Base-by-base conservation (phyloP, 306 rosid genomes). In the Malus orientalis region DNA sequence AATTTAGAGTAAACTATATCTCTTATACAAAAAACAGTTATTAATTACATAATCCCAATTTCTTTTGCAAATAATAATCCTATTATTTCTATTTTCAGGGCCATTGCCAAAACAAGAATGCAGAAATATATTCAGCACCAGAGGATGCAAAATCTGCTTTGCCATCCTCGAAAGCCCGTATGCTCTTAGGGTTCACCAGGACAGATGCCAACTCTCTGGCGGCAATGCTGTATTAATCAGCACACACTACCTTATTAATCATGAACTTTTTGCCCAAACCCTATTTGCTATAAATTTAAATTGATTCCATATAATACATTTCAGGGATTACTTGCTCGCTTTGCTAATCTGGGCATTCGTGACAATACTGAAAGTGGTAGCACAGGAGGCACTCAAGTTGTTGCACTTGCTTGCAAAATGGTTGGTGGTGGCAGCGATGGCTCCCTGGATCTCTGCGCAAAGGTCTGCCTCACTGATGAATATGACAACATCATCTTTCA, bases 371-470 rank as follows among this genome's bases (percentile, higher is more conserved):
- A 90, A 49, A 51, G 32, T 73, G 87, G 87, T 2, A 86, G 84
- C 76, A 60, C 88, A 45, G 82, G 86, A 81, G 91, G 91, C 25
- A 72, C 86, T 18, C 92, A 82, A 65, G 92, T 84, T 49, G 90
- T 96, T 73, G 99, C 97, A 76, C 82, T 96, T 51, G 93, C 93
- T 78, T 92, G 99, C 87, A 96, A 89, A 80, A 90, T 89, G 96
- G 98, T 96, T 36, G 99, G 98, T 3, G 99, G 97, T 11, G 97
- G 99, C 79, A 79, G 90, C 49, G 99, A 92, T 81, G 97, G 97
- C 20, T 88, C 97, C 63, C 70, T 96, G 1, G 98, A 96, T 78
- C 76, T 96, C 2, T 92, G 98, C 79, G 99, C 88, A 58, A 88
- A 93, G 87, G 84, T 96, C 42, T 96, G 98, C 89, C 83, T 96